These are phyloP conservation scores for Lathyrus oleraceus DNA, from an alignment of 306 rosid species.

Conservation along the genomic window DNA sequence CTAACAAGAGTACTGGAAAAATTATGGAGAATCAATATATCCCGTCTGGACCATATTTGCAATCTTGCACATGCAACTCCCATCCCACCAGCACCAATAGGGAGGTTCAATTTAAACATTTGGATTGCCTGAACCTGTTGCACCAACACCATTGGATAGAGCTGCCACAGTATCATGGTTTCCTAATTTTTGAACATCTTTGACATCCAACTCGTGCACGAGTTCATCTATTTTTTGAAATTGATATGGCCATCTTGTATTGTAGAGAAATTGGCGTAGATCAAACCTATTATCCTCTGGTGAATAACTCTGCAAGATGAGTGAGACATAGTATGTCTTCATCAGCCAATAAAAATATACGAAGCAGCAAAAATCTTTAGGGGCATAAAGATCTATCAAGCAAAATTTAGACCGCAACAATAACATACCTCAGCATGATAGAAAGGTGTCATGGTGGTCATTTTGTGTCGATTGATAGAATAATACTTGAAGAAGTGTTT, in stretches of 20 bases:
- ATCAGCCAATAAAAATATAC: no score
- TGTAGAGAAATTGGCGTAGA: slow-evolving; percentile 87
- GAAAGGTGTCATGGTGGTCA: slow-evolving; percentile 87
- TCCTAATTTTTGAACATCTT: slow-evolving; percentile 44
- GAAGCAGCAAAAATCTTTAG: neutral
- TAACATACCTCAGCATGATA: slow-evolving; percentile 90
- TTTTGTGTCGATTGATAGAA: slow-evolving; percentile 92
- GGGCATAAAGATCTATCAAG: neutral
- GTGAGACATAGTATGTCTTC: no score
- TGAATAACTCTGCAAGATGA: slow-evolving; percentile 77
- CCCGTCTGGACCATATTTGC: slow-evolving; percentile 2
- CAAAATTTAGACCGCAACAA: neutral
- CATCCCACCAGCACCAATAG: neutral
- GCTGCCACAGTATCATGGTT: slow-evolving; percentile 36
- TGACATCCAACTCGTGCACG: slow-evolving; percentile 56
- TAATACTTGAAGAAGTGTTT: slow-evolving; percentile 91
- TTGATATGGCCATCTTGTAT: slow-evolving; percentile 91
- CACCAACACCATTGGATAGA: no score
- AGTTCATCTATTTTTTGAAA: slow-evolving; percentile 81
- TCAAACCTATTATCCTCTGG: slow-evolving; percentile 92
- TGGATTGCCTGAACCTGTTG: slow-evolving; percentile 94
- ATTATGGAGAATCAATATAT: no score
- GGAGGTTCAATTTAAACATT: slow-evolving; percentile 43
- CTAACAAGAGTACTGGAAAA: no score
- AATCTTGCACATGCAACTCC: neutral